phyloP scores from a whole-genome alignment of 2,329 filamentous ascomycete species.

The Anthostomella pinea region DNA sequence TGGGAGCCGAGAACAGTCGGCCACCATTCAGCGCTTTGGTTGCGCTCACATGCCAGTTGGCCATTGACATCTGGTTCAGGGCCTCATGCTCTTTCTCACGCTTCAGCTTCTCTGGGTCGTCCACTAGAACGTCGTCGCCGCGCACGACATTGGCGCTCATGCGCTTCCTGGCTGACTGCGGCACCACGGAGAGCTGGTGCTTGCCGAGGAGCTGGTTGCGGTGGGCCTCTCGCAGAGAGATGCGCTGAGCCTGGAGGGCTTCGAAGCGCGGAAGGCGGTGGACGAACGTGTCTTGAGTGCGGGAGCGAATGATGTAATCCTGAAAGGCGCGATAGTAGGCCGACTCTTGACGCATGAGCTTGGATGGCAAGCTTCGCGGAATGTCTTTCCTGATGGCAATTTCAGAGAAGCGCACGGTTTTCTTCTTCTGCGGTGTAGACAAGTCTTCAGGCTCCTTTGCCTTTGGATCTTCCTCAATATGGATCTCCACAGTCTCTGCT shows the following conservation, averaged over 20 bases:
- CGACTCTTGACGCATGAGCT: constrained; percentile 60
- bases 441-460: constrained; percentile 25
- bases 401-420: constrained; percentile 73
- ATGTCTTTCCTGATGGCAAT: constrained; percentile 43
- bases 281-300: constrained; percentile 73
- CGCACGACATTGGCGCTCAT: constrained; percentile 71
- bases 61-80: constrained; percentile 64
- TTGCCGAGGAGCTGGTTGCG: constrained; percentile 81
- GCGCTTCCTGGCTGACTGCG: constrained; percentile 67
- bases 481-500: constrained; percentile 35
- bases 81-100: constrained; percentile 80
- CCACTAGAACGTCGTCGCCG: constrained; percentile 62
- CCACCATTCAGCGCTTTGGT: constrained; percentile 62
- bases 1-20: constrained; percentile 61
- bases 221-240: constrained; percentile 70
- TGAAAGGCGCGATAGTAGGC: constrained; percentile 90
- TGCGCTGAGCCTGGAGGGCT: constrained; percentile 77
- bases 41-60: constrained; percentile 61
- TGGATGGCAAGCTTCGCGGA: constrained; percentile 50
- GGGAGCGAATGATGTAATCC: constrained; percentile 64
- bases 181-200: constrained; percentile 71
- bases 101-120: constrained; percentile 61
- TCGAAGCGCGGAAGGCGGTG: constrained; percentile 84
- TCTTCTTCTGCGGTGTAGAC: constrained; percentile 50
- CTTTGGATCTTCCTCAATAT: constrained; percentile 29